phyloP scores from a whole-genome alignment of 2,329 filamentous ascomycete species.

The Penicillium palitans region DNA sequence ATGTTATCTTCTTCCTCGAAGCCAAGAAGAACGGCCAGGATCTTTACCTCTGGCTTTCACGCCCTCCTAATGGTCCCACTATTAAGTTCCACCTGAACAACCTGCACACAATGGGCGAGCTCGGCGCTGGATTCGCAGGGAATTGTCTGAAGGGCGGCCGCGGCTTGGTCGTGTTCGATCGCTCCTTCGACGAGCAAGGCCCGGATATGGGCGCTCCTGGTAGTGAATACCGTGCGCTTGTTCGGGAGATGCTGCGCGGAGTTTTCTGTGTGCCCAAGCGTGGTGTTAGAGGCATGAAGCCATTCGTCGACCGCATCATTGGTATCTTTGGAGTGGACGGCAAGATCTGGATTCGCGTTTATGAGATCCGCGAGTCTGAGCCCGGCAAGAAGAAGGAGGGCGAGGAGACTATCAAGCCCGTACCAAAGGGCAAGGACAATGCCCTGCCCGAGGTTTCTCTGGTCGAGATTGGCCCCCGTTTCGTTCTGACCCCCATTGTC shows the following conservation, averaged over 20 bases:
- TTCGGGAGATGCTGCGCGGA: conserved; percentile 88
- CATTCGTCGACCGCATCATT: conserved; percentile 94
- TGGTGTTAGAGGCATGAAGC: conserved; percentile 84
- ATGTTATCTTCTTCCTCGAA: conserved; percentile 93
- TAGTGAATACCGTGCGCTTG: conserved; percentile 46
- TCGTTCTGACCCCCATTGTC: conserved; percentile 90
- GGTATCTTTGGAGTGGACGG: conserved; percentile 86
- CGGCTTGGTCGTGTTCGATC: conserved; percentile 88
- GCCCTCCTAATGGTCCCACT: conserved; percentile 79
- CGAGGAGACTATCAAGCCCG: conserved; percentile 42
- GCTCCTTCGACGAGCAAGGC: conserved; percentile 73
- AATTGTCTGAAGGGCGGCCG: conserved; percentile 95
- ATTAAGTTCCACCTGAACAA: conserved; percentile 57
- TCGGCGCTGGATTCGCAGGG: conserved; percentile 78
- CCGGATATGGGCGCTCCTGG: conserved; percentile 67
- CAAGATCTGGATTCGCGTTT: conserved; percentile 94
- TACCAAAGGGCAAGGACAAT: conserved; percentile 48
- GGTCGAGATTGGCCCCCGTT: conserved; percentile 89
- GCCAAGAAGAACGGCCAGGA: conserved; percentile 85
- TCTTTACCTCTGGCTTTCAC: conserved; percentile 90
- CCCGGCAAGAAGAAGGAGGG: conserved; percentile 51
- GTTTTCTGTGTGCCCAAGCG: conserved; percentile 86
- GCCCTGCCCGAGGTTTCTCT: conserved; percentile 74
- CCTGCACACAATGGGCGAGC: conserved; percentile 93
- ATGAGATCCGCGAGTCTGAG: conserved; percentile 86